Conservation (phyloP, 768 basidiomycete species). For the Tricholoma terreum region DNA sequence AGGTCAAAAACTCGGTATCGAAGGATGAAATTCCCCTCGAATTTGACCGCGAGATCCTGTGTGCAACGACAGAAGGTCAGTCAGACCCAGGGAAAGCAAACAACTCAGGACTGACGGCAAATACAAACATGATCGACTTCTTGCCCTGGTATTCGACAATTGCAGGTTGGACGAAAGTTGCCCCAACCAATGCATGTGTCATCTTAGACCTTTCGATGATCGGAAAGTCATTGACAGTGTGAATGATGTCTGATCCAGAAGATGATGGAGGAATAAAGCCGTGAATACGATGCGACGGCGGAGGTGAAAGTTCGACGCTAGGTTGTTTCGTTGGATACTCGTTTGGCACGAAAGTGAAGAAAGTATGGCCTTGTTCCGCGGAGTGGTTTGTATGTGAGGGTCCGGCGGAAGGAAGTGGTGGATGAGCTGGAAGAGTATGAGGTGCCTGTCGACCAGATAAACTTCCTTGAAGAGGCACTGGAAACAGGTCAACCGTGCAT, state of each 20-base stretch:
- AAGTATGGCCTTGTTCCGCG: neutral
- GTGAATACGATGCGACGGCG: constrained; percentile 1
- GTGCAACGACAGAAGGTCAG: neutral
- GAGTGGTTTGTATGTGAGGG: constrained; percentile 6
- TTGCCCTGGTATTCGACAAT: constrained; percentile 55
- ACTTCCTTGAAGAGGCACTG: constrained; percentile 35
- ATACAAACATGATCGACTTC: constrained; percentile 59
- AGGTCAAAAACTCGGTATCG: constrained; percentile 68
- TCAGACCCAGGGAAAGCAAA: constrained; percentile 2
- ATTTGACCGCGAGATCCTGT: constrained; percentile 70
- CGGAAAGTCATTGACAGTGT: constrained; percentile 37
- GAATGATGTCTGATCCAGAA: constrained; percentile 36
- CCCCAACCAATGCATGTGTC: constrained; percentile 54
- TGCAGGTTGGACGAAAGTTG: constrained; percentile 57
- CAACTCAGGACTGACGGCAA: constrained; percentile 43
- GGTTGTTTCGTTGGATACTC: constrained; percentile 1
- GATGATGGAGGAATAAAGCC: constrained; percentile 6
- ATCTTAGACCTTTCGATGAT: constrained; percentile 49
- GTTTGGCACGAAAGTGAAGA: neutral
- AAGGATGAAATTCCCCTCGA: constrained; percentile 62
- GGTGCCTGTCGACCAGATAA: constrained; percentile 5
- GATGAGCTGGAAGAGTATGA: constrained; percentile 14
- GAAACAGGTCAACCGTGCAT: constrained; percentile 77
- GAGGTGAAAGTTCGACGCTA: constrained; percentile 5
- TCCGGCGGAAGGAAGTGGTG: constrained; percentile 10